Conservation (phyloP, 495 filamentous ascomycete genomes). For the Hypoxylon rickii region DNA sequence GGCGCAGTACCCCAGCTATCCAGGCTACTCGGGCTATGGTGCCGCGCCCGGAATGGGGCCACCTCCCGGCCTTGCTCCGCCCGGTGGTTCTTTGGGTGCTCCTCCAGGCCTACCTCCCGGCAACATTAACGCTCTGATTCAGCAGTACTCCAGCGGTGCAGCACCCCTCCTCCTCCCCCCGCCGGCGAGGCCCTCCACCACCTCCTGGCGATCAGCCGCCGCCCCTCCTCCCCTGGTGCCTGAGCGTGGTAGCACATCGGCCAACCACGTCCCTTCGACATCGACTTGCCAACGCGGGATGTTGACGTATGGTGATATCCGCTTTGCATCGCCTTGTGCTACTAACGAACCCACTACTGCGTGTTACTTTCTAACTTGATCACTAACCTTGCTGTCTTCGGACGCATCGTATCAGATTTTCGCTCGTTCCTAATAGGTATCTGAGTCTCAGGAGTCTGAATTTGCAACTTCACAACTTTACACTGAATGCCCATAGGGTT, state of each 20-base stretch:
- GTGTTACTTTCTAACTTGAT: slow-evolving; percentile 11
- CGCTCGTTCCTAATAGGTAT: background rate
- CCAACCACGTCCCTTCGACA: slow-evolving; percentile 19
- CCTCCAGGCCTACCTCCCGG: slow-evolving; percentile 63
- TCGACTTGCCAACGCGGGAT: slow-evolving; percentile 26
- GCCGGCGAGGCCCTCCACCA: slow-evolving; percentile 70
- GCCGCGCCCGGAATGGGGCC: slow-evolving; percentile 62
- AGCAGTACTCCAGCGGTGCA: slow-evolving; percentile 64
- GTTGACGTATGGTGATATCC: slow-evolving; percentile 2
- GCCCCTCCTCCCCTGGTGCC: slow-evolving; percentile 67
- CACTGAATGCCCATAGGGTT: background rate
- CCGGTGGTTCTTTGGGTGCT: slow-evolving; percentile 59
- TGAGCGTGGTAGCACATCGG: slow-evolving; percentile 38
- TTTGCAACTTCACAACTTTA: background rate
- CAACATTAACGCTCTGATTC: slow-evolving; percentile 66
- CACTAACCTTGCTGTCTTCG: slow-evolving; percentile 11
- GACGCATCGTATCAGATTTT: background rate
- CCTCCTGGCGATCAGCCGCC: slow-evolving; percentile 78
- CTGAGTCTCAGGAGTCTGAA: background rate
- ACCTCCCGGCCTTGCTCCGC: slow-evolving; percentile 62
- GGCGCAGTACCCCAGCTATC: slow-evolving; percentile 59
- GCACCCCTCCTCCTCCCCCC: slow-evolving; percentile 58
- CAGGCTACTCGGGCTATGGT: slow-evolving; percentile 62
- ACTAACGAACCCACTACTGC: slow-evolving; percentile 24
- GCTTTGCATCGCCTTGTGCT: slow-evolving; percentile 1